Evolutionary conservation across 2,329 filamentous ascomycete species (phyloP), one percentile per base, ranked within the genome.

Genomic region (Xylariales sp.): DNA sequence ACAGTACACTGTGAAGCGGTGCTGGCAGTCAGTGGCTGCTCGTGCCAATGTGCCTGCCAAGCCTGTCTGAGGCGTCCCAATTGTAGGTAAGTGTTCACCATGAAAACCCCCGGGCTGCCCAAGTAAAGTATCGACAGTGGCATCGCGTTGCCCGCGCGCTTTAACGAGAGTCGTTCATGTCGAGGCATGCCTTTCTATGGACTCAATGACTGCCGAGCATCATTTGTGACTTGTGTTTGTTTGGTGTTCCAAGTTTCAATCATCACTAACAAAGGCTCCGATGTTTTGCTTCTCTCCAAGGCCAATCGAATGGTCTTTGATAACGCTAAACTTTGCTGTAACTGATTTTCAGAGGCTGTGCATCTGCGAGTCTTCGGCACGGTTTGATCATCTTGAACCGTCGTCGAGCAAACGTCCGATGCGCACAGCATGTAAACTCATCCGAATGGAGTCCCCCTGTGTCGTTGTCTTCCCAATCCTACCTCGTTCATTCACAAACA

Each of bases 321-420:
- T 9, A 32, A 11, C 15, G 29, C 29, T 14, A 32, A 15, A 32
- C 24, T 11, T 18, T 20, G n/a, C 22, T 18, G 34, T 36, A 31
- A 40, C 18, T 32, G 16, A 37, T 32, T 18, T 22, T 36, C 27
- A 25, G 43, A 46, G 47, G 44, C 49, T 49, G 32, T 50, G 48
- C 46, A 43, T 37, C 14, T 22, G 25, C 40, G 22, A 31, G 32
- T 31, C 42, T 40, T 42, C 31, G 42, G 31, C 46, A 28, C 38
- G 41, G 50, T 52, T 50, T 52, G 46, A 52, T 52, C 48, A 46
- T 45, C 50, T 48, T 31, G n/a, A n/a, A n/a, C n/a, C n/a, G n/a
- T n/a, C n/a, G n/a, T n/a, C n/a, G n/a, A n/a, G n/a, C n/a, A n/a
- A n/a, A n/a, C n/a, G n/a, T n/a, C n/a, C n/a, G n/a, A n/a, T n/a